Evolutionary conservation across 2,329 filamentous ascomycete species (phyloP).

Genomic region (Intubia oerlemansii): DNA sequence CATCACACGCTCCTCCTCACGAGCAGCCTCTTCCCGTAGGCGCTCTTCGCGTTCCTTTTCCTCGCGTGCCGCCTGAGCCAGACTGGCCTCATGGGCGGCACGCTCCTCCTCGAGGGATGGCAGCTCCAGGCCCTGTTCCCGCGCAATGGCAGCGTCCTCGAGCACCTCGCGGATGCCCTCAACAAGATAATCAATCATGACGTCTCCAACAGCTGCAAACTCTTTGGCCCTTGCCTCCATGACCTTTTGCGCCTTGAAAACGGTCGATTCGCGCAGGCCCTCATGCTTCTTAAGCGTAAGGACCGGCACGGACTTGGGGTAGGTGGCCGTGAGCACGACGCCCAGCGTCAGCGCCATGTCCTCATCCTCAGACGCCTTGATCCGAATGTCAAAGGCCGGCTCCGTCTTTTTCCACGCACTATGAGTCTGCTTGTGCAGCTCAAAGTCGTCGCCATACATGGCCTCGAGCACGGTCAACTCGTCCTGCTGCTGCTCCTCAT

Average conservation of each 20-base stretch:
- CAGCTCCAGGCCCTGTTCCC: constrained; percentile 52
- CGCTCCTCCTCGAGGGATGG: constrained; percentile 81
- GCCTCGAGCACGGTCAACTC: constrained; percentile 71
- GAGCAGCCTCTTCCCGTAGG: constrained; percentile 31
- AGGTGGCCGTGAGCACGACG: constrained; percentile 72
- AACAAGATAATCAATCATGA: constrained; percentile 44
- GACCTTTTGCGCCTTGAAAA: constrained; percentile 46
- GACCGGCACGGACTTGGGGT: constrained; percentile 65
- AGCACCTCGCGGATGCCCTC: constrained; percentile 53
- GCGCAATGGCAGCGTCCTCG: constrained; percentile 65
- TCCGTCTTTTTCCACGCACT: constrained; percentile 84
- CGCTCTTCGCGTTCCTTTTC: constrained; percentile 30
- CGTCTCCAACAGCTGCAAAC: constrained; percentile 28
- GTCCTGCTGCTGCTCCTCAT: constrained; percentile 69
- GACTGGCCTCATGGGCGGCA: constrained; percentile 56
- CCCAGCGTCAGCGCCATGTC: constrained; percentile 51
- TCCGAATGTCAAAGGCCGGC: constrained; percentile 58
- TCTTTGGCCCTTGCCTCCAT: constrained; percentile 35
- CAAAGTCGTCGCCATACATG: constrained; percentile 79
- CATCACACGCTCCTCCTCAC: constrained; percentile 49
- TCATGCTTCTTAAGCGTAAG: constrained; percentile 44
- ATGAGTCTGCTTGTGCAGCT: constrained; percentile 46
- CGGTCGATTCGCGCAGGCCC: constrained; percentile 46
- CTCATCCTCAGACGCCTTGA: constrained; percentile 53
- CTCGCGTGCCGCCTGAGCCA: constrained; percentile 26